These are phyloP conservation scores for Cavenderia fasciculata DNA, from an alignment of 78 protist species.

Conservation along the genomic window DNA sequence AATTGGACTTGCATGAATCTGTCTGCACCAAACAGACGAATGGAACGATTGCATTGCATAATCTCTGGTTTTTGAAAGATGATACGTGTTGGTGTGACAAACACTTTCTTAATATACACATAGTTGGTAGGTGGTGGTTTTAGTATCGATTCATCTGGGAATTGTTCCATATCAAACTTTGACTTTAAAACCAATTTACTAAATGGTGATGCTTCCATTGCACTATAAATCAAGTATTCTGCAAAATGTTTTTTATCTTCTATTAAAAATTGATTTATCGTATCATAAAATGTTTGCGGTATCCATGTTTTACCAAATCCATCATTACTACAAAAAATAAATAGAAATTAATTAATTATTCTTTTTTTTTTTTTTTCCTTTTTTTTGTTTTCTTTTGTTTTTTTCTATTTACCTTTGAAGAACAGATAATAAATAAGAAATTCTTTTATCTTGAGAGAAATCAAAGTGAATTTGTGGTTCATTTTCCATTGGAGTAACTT, in stretches of 20 bases:
- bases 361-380: no score
- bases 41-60: neutral
- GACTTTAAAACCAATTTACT: no score
- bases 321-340: no score
- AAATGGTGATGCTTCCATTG: neutral
- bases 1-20: conserved; percentile 14
- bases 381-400: no score
- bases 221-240: neutral
- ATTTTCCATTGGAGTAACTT: no score
- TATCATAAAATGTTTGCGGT: neutral
- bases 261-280: neutral
- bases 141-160: neutral
- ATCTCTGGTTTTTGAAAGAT: conserved; percentile 3
- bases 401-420: no score
- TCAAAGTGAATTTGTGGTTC: no score
- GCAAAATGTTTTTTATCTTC: neutral
- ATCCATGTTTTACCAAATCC: neutral
- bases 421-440: no score
- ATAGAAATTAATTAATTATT: no score
- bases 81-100: conserved; percentile 37
- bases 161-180: neutral
- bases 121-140: neutral
- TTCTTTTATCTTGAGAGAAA: no score
- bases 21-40: neutral
- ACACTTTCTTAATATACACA: neutral